Base-by-base conservation (phyloP, 2,329 filamentous ascomycete species). In the Emmonsiellopsis sp. region DNA sequence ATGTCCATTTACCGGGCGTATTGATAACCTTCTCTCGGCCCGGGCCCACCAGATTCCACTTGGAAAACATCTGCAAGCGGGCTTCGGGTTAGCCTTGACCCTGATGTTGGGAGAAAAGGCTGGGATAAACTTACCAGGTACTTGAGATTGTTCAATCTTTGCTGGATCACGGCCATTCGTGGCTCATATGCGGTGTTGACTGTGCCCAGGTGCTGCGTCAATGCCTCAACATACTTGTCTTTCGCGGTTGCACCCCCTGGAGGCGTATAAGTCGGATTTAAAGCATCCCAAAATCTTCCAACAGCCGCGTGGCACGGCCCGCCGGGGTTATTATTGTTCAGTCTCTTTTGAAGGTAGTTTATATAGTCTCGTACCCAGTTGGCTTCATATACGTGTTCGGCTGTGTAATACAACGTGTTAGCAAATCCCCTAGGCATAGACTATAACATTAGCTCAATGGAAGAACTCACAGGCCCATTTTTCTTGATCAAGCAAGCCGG, bases 381-480 rank as follows among this genome's bases (percentile, higher is more conserved):
- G 32, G 44, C 52, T 14, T 53, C 52, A 27, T 53, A 53, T 3
- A 53, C 39, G 50, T 53, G 52, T 36, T 53, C 52, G 21, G 52
- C 52, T 51, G 10, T 44, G 14, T 40, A 14, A 42, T 45, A 32
- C 7, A 21, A 6, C 32, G 10, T 13, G 46, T 53, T 17, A 50
- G 31, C 11, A 6, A 6, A 10, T 11, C 7, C 31, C 10, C 2
- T 5, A 31, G n/a, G 42, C 34, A 13, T 31, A 51, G 2, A 13
- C 14, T 51, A 2, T 7, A 34, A 42, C 42, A 11, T 13, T 36
- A 14, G 6, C 13, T 17, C 9, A 27, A 13, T 3, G n/a, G n/a
- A 10, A n/a, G 13, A 2, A 40, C 44, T 47, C 33, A 53, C 44
- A 48, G 42, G 32, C 40, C 44, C 51, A 47, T 53, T 39, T 40